Evolutionary conservation across 1,284 basidiomycete species (phyloP), one percentile per base, ranked within the genome.

Genomic region (Pseudozyma hubeiensis): DNA sequence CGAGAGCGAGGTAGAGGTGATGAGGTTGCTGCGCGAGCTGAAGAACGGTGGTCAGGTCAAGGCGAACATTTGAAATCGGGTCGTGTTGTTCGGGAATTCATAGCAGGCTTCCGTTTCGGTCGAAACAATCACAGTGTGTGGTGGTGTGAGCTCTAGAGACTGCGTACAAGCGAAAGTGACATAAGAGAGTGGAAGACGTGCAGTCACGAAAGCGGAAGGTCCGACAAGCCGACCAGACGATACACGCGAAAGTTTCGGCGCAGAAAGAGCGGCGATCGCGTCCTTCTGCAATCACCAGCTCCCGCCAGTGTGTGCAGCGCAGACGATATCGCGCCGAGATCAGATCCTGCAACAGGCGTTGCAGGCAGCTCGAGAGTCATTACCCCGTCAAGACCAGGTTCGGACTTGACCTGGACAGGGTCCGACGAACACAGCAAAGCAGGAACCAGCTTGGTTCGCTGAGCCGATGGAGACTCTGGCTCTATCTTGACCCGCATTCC

Each of bases 21-120:
- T 97, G 90, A 88, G 88, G 66, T 87, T 87, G 54, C 86, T 97
- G 51, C 87, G 94, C 53, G 89, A 91, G 57, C 87, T 90, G 87
- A 97, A 97, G 89, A 97, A 97, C 84, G 55, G 31, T 0, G 79
- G 77, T 8, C 57, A 60, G 52, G 66, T 80, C 49, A 72, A 71
- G 58, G 76, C 77, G 19, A 77, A 63, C 53, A 70, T 79, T 17
- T 80, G 35, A 70, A 0, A 5, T 9, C 19, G 43, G n/a, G 47
- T 24, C 7, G n/a, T 17, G 37, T 30, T 6, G 24, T 24, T 1
- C 4, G 24, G 24, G 24, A 24, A 24, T 24, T 24, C 24, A 24
- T 24, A 24, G 24, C 24, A 24, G 24, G 24, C 24, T 48, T 48
- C 11, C 24, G 13, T 30, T 30, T 3, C 3, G 19, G 24, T 31